These are phyloP conservation scores for Acanthamoeba divionensis DNA, from an alignment of 208 protist genomes.

Conservation along the genomic window DNA sequence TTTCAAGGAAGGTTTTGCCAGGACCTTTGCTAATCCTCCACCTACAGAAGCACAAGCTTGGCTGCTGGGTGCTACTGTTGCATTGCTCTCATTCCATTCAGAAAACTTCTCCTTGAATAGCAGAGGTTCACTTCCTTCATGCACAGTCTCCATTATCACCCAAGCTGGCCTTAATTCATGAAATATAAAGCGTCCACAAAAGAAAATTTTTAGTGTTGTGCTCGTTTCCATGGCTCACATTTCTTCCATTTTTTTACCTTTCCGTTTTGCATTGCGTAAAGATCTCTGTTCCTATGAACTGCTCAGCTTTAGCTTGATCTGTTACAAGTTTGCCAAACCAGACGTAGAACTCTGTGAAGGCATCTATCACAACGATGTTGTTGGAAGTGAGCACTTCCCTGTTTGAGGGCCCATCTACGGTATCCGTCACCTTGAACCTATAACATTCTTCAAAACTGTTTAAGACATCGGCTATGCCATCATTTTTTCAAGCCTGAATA, in stretches of 20 bases:
- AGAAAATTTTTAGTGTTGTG: too few relatives aligned
- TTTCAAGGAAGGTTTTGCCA: too few relatives aligned
- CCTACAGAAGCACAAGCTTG: too few relatives aligned
- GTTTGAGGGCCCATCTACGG: background rate
- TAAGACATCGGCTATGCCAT: background rate
- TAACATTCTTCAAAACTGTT: too few relatives aligned
- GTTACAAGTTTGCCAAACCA: background rate
- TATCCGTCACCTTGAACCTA: too few relatives aligned
- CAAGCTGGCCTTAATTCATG: background rate
- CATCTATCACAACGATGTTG: background rate
- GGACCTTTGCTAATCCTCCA: too few relatives aligned
- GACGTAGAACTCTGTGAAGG: background rate
- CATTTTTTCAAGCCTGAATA: background rate
- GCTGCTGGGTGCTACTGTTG: background rate
- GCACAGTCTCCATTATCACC: background rate
- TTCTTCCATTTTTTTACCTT: too few relatives aligned
- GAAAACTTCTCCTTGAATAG: constrained; percentile 18
- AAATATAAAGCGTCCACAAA: too few relatives aligned
- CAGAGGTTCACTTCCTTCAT: background rate
- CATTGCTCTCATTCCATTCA: background rate
- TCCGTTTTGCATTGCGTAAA: too few relatives aligned
- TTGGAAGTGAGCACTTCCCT: background rate
- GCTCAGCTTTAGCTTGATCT: too few relatives aligned
- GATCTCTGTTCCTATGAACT: too few relatives aligned
- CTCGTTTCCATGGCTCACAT: too few relatives aligned